Conservation (phyloP, 371 early-diverging fungal species). For the Dichotomocladium elegans region DNA sequence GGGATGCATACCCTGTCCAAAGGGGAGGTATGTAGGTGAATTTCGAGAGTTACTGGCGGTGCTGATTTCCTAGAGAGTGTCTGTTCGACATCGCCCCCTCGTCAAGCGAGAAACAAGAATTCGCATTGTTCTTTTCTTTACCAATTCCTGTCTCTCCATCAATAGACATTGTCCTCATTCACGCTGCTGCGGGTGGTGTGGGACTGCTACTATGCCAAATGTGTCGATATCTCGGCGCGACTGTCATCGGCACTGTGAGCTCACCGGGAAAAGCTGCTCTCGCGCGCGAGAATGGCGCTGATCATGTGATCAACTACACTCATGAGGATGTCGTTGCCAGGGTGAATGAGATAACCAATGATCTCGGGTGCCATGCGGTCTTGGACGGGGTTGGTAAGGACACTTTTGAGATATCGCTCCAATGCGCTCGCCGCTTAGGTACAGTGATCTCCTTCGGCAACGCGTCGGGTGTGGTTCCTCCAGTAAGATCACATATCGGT, state of each 20-base stretch:
- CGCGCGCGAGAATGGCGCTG: conserved; percentile 72
- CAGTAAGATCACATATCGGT: conserved; percentile 29
- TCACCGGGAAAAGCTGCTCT: conserved; percentile 74
- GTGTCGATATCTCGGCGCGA: conserved; percentile 76
- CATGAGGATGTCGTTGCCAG: conserved; percentile 60
- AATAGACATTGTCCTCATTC: conserved; percentile 74
- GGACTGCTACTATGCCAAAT: conserved; percentile 79
- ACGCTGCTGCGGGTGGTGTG: conserved; percentile 93
- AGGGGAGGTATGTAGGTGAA: conserved; percentile 46
- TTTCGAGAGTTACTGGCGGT: too few relatives aligned
- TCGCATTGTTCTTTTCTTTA: neutral
- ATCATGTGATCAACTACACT: conserved; percentile 75
- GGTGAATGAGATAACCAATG: conserved; percentile 74
- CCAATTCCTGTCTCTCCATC: too few relatives aligned
- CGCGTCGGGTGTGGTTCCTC: conserved; percentile 82
- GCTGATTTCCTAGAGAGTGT: too few relatives aligned
- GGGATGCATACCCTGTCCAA: conserved; percentile 70
- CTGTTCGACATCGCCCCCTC: neutral
- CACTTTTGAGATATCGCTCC: conserved; percentile 78
- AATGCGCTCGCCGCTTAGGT: conserved; percentile 69
- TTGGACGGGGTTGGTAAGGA: conserved; percentile 90
- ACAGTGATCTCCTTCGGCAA: conserved; percentile 87
- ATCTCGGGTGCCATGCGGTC: conserved; percentile 81
- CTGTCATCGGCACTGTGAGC: conserved; percentile 87
- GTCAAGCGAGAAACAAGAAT: neutral